These are phyloP conservation scores for Edaphochlamys debaryana DNA, from an alignment of 139 green algal species.

Conservation along the genomic window DNA sequence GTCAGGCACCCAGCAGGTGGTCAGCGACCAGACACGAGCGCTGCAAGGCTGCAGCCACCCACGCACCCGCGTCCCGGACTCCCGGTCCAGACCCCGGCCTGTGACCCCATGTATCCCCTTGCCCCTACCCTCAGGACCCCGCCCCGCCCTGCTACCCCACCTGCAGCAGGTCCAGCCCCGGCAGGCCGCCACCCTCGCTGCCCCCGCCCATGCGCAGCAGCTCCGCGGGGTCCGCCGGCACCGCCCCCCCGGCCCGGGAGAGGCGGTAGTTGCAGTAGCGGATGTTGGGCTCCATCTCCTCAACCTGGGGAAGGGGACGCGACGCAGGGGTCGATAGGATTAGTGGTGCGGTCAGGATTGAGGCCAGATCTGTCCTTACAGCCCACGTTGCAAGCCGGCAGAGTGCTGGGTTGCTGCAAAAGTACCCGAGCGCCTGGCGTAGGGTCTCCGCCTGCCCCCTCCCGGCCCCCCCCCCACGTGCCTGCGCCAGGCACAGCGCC, in stretches of 20 bases:
- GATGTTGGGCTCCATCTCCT: constrained; percentile 85
- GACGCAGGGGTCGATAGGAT: not conserved
- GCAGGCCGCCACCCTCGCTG: not conserved
- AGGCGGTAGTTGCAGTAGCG: constrained; percentile 92
- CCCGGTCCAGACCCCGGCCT: no score
- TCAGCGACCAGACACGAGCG: no score
- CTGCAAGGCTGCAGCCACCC: no score
- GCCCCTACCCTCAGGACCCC: not conserved
- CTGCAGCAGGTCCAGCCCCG: constrained; percentile 40
- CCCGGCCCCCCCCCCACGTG: not conserved
- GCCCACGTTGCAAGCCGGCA: not conserved
- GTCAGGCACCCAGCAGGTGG: not conserved
- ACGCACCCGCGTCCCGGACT: no score
- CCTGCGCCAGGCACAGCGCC: constrained; percentile 73
- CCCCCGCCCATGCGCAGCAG: constrained; percentile 46
- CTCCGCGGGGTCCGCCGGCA: constrained; percentile 24
- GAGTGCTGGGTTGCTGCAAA: no score
- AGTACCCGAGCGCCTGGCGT: no score
- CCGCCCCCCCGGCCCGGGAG: constrained; percentile 47
- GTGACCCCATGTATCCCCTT: no score
- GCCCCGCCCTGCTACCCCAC: not conserved
- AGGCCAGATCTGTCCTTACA: not conserved
- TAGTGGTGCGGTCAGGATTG: no score
- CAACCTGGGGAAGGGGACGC: constrained; percentile 44
- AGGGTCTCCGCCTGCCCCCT: no score